Conservation (phyloP, 805 yeast genomes). For the Ogataea pignaliae region DNA sequence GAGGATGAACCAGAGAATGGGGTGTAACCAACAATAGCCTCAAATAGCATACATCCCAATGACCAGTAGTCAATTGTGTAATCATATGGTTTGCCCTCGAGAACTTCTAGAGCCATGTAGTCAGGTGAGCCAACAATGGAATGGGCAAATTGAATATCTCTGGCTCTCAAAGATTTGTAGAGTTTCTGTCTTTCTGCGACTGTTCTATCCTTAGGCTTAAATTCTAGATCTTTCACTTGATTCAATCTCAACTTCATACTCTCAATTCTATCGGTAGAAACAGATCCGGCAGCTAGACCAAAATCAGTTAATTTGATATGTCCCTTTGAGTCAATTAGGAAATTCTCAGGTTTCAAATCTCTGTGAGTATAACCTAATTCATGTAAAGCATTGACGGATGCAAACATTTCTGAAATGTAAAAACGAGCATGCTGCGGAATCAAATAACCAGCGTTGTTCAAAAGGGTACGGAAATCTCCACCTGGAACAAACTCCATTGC, state of each 20-base stretch:
- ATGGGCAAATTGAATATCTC: constrained; percentile 82
- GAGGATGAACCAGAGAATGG: constrained; percentile 93
- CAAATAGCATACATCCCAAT: constrained; percentile 94
- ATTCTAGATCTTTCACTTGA: constrained; percentile 69
- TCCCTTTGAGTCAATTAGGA: constrained; percentile 82
- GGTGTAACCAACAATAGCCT: constrained; percentile 93
- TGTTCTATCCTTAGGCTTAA: constrained; percentile 63
- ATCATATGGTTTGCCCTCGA: constrained; percentile 90
- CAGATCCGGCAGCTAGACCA: constrained; percentile 95
- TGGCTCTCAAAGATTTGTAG: constrained; percentile 73
- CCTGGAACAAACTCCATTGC: constrained; percentile 99
- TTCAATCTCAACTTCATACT: constrained; percentile 72
- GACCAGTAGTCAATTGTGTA: constrained; percentile 99
- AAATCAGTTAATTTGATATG: constrained; percentile 94
- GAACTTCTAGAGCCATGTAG: constrained; percentile 96
- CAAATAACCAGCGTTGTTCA: constrained; percentile 88
- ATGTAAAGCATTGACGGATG: constrained; percentile 89
- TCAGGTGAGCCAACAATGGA: constrained; percentile 98
- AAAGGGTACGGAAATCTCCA: constrained; percentile 92
- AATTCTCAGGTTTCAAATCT: constrained; percentile 94
- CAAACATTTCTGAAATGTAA: constrained; percentile 94
- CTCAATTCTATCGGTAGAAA: constrained; percentile 88
- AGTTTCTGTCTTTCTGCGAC: constrained; percentile 83
- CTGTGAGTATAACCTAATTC: constrained; percentile 95
- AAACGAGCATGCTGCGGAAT: constrained; percentile 95